Evolutionary conservation across 306 rosid species (phyloP).

Genomic region (Cicer bijugum): DNA sequence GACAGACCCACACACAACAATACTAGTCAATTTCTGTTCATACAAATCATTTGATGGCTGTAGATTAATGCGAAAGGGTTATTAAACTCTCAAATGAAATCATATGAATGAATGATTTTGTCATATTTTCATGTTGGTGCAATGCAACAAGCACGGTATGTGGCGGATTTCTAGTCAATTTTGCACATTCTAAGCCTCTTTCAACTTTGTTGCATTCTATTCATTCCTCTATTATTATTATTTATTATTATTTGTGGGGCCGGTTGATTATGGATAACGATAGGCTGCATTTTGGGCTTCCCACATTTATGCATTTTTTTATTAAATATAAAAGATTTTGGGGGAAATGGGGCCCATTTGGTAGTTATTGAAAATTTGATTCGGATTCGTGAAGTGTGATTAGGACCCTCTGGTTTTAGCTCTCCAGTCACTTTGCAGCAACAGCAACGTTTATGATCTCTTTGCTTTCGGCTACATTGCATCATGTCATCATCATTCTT

Average conservation of each 20-base stretch:
- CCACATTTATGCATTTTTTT: background rate
- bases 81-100: slow-evolving; percentile 6
- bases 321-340: background rate
- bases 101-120: background rate
- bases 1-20: no score
- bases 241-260: slow-evolving; percentile 42
- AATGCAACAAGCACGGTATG: slow-evolving; percentile 34
- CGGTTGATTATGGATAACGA: slow-evolving; percentile 5
- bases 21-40: no score
- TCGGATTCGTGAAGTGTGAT: slow-evolving; percentile 38
- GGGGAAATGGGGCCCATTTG: slow-evolving; percentile 16
- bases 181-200: slow-evolving; percentile 35
- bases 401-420: slow-evolving; percentile 24
- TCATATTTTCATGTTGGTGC: slow-evolving; percentile 29
- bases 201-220: background rate
- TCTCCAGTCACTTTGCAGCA: slow-evolving; percentile 43
- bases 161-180: slow-evolving; percentile 38
- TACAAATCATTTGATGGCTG: background rate
- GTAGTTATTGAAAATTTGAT: slow-evolving; percentile 28
- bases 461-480: slow-evolving; percentile 46
- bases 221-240: slow-evolving; percentile 38
- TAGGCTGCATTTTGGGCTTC: slow-evolving; percentile 39
- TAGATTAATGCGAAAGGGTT: slow-evolving; percentile 36
- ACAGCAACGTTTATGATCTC: background rate
- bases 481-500: background rate